Conservation (phyloP, 2,329 filamentous ascomycete species). For the Bisporella sp. region DNA sequence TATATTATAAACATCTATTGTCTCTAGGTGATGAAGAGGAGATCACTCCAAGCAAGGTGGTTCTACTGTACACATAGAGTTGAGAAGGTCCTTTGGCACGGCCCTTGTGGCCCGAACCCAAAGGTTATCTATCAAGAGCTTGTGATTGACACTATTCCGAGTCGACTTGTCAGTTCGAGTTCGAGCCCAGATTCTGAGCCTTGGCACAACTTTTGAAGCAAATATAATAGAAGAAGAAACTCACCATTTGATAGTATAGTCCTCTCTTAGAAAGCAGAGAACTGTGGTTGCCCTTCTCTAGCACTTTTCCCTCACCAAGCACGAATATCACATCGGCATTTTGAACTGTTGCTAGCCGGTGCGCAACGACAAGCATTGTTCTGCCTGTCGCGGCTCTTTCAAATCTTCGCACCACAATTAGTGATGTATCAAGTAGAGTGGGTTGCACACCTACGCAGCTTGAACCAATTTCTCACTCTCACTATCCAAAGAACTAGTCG, state of each 20-base stretch:
- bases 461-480: slow-evolving; percentile 53
- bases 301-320: slow-evolving; percentile 21
- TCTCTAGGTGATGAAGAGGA: too few relatives aligned
- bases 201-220: too few relatives aligned
- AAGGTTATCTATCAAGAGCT: slow-evolving; percentile 11
- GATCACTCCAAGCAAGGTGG: too few relatives aligned
- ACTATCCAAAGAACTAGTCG: slow-evolving; percentile 48
- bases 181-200: background rate
- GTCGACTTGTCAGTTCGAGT: background rate
- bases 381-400: slow-evolving; percentile 57
- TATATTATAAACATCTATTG: too few relatives aligned
- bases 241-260: slow-evolving; percentile 25
- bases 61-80: too few relatives aligned
- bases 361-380: slow-evolving; percentile 71
- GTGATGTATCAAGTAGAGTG: too few relatives aligned
- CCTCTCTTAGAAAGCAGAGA: slow-evolving; percentile 18
- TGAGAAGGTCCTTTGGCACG: too few relatives aligned
- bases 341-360: slow-evolving; percentile 69
- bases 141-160: slow-evolving; percentile 14
- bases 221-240: background rate
- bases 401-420: slow-evolving; percentile 31
- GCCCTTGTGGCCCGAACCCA: too few relatives aligned
- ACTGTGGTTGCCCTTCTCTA: slow-evolving; percentile 22
- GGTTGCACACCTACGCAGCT: slow-evolving; percentile 33
- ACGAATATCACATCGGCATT: slow-evolving; percentile 44